These are phyloP conservation scores for Litsea cubeba DNA, from an alignment of 164 flowering plant genomes.

Conservation along the genomic window DNA sequence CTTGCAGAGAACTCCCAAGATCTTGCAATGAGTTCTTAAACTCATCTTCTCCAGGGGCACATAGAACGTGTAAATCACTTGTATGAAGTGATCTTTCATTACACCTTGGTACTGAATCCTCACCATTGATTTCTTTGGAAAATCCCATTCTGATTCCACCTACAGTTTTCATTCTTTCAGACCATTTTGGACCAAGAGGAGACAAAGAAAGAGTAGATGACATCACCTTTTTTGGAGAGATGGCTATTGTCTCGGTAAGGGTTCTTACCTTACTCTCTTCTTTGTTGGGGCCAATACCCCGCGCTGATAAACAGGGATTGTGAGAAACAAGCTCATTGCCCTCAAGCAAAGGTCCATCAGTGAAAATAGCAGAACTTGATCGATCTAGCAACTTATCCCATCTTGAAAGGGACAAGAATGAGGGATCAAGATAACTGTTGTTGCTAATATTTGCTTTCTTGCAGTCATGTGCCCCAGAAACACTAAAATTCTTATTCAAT, in stretches of 20 bases:
- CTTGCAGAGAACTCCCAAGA: slow-evolving; percentile 26
- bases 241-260: slow-evolving; percentile 22
- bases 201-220: slow-evolving; percentile 62
- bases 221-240: slow-evolving; percentile 24
- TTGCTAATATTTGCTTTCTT: slow-evolving; percentile 60
- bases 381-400: slow-evolving; percentile 18
- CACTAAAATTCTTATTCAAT: background rate
- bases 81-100: slow-evolving; percentile 31
- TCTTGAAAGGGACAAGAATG: slow-evolving; percentile 27
- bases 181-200: slow-evolving; percentile 75
- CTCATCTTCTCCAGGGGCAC: slow-evolving; percentile 12
- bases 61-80: slow-evolving; percentile 19
- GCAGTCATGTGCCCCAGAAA: slow-evolving; percentile 29
- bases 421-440: slow-evolving; percentile 6
- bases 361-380: slow-evolving; percentile 29
- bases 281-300: slow-evolving; percentile 17
- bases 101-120: slow-evolving; percentile 20
- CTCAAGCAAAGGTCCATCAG: slow-evolving; percentile 72
- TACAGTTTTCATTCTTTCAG: slow-evolving; percentile 39
- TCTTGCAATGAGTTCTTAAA: slow-evolving; percentile 39
- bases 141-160: slow-evolving; percentile 16
- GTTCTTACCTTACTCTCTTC: slow-evolving; percentile 21
- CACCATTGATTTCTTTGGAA: slow-evolving; percentile 25
- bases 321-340: slow-evolving; percentile 24
- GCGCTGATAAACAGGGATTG: slow-evolving; percentile 21